These are phyloP conservation scores for Hamamelis virginiana DNA, from an alignment of 164 flowering plant species.

Conservation along the genomic window DNA sequence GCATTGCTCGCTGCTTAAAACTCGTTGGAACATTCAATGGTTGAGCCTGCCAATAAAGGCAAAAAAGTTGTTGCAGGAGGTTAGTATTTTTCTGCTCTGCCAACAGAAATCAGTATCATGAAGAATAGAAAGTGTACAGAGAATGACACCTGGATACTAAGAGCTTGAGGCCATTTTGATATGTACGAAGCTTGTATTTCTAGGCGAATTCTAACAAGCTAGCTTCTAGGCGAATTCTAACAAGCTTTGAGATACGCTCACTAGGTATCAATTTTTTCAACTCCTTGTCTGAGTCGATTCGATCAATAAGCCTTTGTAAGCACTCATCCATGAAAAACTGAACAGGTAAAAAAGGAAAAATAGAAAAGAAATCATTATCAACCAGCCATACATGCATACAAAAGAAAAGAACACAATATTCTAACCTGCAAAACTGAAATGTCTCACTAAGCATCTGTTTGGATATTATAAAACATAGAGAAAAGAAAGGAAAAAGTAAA, in stretches of 20 bases:
- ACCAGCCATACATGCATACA: not conserved
- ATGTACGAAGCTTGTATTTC: constrained; percentile 84
- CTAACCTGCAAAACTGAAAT: not conserved
- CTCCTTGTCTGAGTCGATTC: constrained; percentile 54
- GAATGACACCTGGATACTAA: constrained; percentile 67
- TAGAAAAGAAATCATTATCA: not conserved
- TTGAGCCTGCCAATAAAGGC: constrained; percentile 48
- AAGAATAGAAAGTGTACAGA: not conserved
- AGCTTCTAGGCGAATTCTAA: constrained; percentile 64
- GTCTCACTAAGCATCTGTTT: not conserved
- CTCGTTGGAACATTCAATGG: constrained; percentile 81
- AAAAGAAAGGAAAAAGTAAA: too few species aligned
- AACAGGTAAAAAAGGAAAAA: not conserved
- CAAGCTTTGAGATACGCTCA: constrained; percentile 63
- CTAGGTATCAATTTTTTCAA: constrained; percentile 63
- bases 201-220: constrained; percentile 59
- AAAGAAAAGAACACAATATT: not conserved
- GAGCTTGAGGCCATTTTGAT: constrained; percentile 87
- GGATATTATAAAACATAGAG: too few species aligned
- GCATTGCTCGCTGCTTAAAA: constrained; percentile 92
- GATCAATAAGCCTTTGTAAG: constrained; percentile 72
- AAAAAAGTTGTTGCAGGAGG: not conserved
- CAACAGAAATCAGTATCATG: not conserved
- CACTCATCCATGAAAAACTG: constrained; percentile 99
- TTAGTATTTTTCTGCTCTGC: not conserved